These are phyloP conservation scores for Coemansia pectinata DNA, from an alignment of 192 early-diverging fungal genomes.

Conservation along the genomic window DNA sequence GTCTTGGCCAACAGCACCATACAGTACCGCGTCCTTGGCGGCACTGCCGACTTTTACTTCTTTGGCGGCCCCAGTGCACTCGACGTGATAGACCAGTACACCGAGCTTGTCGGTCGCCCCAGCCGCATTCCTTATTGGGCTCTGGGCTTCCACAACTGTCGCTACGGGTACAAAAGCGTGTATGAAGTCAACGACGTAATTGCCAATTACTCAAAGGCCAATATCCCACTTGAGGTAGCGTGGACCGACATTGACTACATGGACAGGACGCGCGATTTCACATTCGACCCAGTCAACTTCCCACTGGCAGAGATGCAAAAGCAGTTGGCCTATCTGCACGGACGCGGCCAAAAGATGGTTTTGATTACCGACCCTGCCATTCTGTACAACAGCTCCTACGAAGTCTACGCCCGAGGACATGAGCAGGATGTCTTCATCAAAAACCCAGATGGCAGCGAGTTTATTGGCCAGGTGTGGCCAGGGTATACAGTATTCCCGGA, in stretches of 20 bases:
- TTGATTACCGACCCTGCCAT: slow-evolving; percentile 70
- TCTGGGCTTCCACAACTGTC: slow-evolving; percentile 65
- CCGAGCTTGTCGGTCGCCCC: slow-evolving; percentile 65
- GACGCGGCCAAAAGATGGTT: slow-evolving; percentile 58
- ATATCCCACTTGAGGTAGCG: slow-evolving; percentile 62
- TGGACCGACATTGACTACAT: slow-evolving; percentile 79
- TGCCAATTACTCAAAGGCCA: slow-evolving; percentile 54
- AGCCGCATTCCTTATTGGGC: slow-evolving; percentile 63
- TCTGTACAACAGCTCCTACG: slow-evolving; percentile 52
- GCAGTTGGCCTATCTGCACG: slow-evolving; percentile 54
- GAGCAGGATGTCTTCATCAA: slow-evolving; percentile 61
- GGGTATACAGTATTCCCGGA: slow-evolving; percentile 69
- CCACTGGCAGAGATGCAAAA: slow-evolving; percentile 54
- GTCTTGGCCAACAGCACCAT: slow-evolving; percentile 50
- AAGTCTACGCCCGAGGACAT: slow-evolving; percentile 56
- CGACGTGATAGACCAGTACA: slow-evolving; percentile 57
- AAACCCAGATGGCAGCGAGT: slow-evolving; percentile 55
- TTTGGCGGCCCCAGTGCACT: slow-evolving; percentile 59
- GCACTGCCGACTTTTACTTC: slow-evolving; percentile 65
- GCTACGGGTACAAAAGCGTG: slow-evolving; percentile 64
- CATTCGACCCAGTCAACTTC: slow-evolving; percentile 60
- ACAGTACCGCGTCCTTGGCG: slow-evolving; percentile 67
- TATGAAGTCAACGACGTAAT: slow-evolving; percentile 59
- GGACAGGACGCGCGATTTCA: slow-evolving; percentile 63
- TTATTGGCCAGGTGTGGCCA: slow-evolving; percentile 64